Evolutionary conservation across 78 protist species (phyloP), one percentile per base, ranked within the genome.

Genomic region (Dictyostelium intermedium): DNA sequence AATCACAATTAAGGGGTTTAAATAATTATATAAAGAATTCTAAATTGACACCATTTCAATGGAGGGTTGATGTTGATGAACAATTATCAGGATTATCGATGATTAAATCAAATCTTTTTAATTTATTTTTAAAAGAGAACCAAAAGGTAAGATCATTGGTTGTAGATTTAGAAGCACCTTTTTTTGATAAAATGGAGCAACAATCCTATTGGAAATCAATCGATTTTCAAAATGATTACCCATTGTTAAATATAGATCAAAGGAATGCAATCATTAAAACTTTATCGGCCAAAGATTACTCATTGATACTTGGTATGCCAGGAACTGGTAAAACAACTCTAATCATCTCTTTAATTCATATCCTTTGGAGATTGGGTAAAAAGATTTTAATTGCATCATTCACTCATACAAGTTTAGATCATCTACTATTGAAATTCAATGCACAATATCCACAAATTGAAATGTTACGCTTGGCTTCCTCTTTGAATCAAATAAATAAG

Each of bases 251-350:
- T 35, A 20, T 1, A 0, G 94, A 89, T 34, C 94, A 89, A 61
- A 14, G 2, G 4, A 63, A 34, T 35, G 85, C 94, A 18, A 89
- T 89, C 39, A 18, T 39, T 23, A 81, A 74, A 34, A 84, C 72
- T 11, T 3, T 92, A 6, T 35, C 56, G 0, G 95, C 96, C 1
- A n/a, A 86, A 6, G 98, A 97, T 60, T 97, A 97, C 80, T 76
- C 92, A 30, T 78, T 96, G 45, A 79, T 97, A 4, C 78, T 80
- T 30, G 98, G 98, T 41, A 97, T 96, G 97, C 98, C 98, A 0
- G 98, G 98, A 9, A 92, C 97, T 23, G 99, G 99, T 45, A 98
- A 98, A 91, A 96, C 99, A 6, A 95, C 97, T 3, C 74, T 97
- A 3, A 87, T 96, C 1, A 84, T 97, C 20, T 10, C 50, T n/a